Evolutionary conservation across 257 asterid genomes (phyloP), one percentile per base, ranked within the genome.

Genomic region (Jacaranda mimosifolia): DNA sequence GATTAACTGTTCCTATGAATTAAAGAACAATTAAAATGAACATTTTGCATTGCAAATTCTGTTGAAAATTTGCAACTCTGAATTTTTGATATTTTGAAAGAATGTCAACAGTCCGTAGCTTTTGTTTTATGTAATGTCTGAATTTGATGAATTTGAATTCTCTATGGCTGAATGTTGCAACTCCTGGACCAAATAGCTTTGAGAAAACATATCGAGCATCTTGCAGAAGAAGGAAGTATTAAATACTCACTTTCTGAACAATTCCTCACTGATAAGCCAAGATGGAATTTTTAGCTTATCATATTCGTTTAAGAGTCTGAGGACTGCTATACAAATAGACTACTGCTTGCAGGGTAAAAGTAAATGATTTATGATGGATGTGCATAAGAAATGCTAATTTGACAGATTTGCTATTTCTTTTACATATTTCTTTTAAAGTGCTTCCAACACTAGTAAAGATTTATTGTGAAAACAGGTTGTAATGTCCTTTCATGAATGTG

Each of bases 401-500:
- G 36, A 10, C 45, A 14, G 59, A 26, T 68, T 26, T 77, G 56
- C 55, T 71, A 69, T 76, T 73, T 53, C 46, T 68, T 45, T 51
- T 53, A 43, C 19, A 9, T 35, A 49, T 76, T 38, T 68, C 56
- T 52, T 63, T 19, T 46, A 58, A 36, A 57, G 43, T 75, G 66
- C 5, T 87, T 63, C 82, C 51, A 9, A 55, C 42, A 78, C 62
- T 73, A 48, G 65, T 72, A 56, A 80, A 42, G 63, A 10, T 69
- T 84, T 76, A 67, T 56, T 52, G 26, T 75, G 81, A 74, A 62
- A 79, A 77, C 90, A 93, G 98, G 97, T 90, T 71, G 88, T 86
- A n/a, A 86, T 93, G 89, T 88, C 97, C 74, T 93, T 93, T 72
- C 97, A 93, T 84, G 98, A 89, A 79, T 93, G 97, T 82, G 98